phyloP scores from a whole-genome alignment of 225 moss, liverwort and hornwort species.

The Polytrichum formosum region DNA sequence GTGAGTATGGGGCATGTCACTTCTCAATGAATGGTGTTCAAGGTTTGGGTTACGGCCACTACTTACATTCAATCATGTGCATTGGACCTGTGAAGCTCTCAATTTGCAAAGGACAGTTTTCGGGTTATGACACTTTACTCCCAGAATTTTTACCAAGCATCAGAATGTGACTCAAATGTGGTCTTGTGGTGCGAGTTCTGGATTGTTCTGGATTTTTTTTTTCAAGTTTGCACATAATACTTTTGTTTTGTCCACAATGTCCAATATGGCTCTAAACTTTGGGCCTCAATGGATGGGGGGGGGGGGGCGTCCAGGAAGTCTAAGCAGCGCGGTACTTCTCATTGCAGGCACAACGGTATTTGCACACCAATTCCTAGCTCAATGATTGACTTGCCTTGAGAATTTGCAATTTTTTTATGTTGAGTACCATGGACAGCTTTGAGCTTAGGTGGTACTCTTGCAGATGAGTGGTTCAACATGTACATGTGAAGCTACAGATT shows the following conservation, averaged over 20 bases:
- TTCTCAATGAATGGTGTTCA: too few relatives aligned
- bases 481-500: too few relatives aligned
- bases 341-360: constrained; percentile 84
- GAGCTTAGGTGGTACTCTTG: not conserved
- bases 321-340: constrained; percentile 72
- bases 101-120: too few relatives aligned
- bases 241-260: not conserved
- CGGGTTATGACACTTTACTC: not conserved
- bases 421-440: not conserved
- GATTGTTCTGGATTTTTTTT: not conserved
- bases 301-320: constrained; percentile 46
- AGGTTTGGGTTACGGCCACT: too few relatives aligned
- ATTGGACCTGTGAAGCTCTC: too few relatives aligned
- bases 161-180: not conserved
- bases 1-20: too few relatives aligned
- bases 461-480: not conserved
- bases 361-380: not conserved
- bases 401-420: too few relatives aligned
- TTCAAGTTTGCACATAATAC: not conserved
- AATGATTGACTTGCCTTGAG: not conserved
- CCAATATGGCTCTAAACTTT: constrained; percentile 4
- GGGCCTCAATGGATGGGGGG: constrained; percentile 6
- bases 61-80: too few relatives aligned
- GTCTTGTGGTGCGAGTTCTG: not conserved
- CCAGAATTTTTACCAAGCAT: not conserved